Percentiles rank a stretch among this genome's conserved stretches.
These are phyloP conservation scores for Aspergillus bridgeri DNA, from an alignment of 495 filamentous ascomycete genomes.

Conservation along the genomic window DNA sequence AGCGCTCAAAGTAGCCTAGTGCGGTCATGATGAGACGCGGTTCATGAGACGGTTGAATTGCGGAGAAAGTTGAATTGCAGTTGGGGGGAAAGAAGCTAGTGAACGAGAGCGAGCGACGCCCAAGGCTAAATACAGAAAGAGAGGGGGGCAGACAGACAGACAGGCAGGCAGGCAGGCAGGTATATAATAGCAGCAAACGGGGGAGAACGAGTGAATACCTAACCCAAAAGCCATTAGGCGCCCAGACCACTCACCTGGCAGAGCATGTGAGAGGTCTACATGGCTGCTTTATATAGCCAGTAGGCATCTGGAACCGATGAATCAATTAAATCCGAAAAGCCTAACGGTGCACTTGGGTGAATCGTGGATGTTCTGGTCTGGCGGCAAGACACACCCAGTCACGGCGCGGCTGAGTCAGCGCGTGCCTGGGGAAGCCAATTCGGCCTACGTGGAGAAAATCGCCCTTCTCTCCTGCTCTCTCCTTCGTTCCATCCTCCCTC, in stretches of 20 bases:
- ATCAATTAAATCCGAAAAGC: no score
- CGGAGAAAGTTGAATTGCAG: slow-evolving; percentile 5
- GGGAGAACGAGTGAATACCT: neutral
- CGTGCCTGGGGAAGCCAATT: neutral
- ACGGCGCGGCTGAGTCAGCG: slow-evolving; percentile 1
- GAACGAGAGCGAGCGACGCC: neutral
- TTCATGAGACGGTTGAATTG: slow-evolving; percentile 2
- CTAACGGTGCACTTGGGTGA: no score
- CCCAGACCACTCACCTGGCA: neutral
- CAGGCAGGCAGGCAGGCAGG: no score
- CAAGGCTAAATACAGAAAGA: neutral
- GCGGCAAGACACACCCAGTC: neutral
- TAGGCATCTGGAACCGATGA: no score
- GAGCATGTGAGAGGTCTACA: neutral
- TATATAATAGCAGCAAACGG: neutral
- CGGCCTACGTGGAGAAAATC: neutral
- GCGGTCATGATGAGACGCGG: slow-evolving; percentile 27
- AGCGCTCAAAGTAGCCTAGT: slow-evolving; percentile 41
- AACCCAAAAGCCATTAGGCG: no score
- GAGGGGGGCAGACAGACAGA: no score
- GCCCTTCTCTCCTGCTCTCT: slow-evolving; percentile 12
- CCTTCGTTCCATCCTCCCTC: slow-evolving; percentile 4
- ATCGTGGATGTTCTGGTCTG: neutral
- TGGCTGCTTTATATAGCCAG: neutral
- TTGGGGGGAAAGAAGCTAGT: neutral